phyloP scores from a whole-genome alignment of 2,329 filamentous ascomycete species.

The Kalaharituber pfeilii region DNA sequence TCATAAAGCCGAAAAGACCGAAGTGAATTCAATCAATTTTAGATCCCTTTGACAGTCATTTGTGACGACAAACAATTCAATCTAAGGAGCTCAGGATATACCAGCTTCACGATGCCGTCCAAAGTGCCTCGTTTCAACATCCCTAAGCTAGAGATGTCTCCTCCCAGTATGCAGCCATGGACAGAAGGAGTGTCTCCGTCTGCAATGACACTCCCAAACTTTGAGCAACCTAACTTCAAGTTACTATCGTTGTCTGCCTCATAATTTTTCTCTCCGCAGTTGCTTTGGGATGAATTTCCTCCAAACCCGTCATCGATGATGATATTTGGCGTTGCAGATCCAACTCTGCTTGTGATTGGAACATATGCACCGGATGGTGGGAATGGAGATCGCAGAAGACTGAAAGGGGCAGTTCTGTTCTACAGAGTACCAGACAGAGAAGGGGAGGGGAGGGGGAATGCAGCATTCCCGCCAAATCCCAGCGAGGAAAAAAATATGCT shows the following conservation, averaged over 20 bases:
- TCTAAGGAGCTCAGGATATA: no score
- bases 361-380: slow-evolving; percentile 14
- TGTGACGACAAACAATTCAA: no score
- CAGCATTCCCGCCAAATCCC: slow-evolving; percentile 1
- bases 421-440: slow-evolving; percentile 16
- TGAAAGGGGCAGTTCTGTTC: slow-evolving; percentile 1
- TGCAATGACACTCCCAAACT: slow-evolving; percentile 18
- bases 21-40: not conserved
- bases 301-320: slow-evolving; percentile 12
- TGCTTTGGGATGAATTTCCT: slow-evolving; percentile 13
- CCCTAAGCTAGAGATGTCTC: slow-evolving; percentile 17
- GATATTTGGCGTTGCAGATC: slow-evolving; percentile 13
- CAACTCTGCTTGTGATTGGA: slow-evolving; percentile 15
- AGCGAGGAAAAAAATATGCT: not conserved
- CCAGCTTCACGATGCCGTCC: not conserved
- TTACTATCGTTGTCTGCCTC: slow-evolving; percentile 16
- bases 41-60: no score
- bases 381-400: slow-evolving; percentile 4
- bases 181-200: slow-evolving; percentile 17
- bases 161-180: slow-evolving; percentile 19
- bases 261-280: slow-evolving; percentile 16
- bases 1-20: no score
- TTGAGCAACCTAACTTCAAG: slow-evolving; percentile 16
- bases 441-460: slow-evolving; percentile 17
- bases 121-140: not conserved